A percentile compares a stretch with the other conserved stretches of the same genome.
These are phyloP conservation scores for Chondrostereum purpureum DNA, from an alignment of 1,284 basidiomycete genomes.

Conservation along the genomic window DNA sequence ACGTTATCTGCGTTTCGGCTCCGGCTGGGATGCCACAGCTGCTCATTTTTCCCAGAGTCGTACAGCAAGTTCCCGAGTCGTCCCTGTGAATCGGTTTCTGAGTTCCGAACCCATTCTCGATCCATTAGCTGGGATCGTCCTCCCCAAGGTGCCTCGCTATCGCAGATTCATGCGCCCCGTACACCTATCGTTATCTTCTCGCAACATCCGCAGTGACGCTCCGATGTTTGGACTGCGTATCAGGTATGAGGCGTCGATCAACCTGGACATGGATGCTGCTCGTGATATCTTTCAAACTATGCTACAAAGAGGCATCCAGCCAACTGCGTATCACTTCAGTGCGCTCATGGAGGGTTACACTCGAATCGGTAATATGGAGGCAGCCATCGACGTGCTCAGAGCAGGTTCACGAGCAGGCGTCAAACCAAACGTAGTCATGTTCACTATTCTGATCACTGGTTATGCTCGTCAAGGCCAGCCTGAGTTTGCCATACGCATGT, in stretches of 20 bases:
- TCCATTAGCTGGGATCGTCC: constrained; percentile 41
- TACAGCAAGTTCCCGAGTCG: constrained; percentile 9
- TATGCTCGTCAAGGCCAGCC: constrained; percentile 56
- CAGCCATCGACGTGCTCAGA: constrained; percentile 46
- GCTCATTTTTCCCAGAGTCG: constrained; percentile 30
- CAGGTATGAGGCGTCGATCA: constrained; percentile 47
- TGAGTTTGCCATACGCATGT: constrained; percentile 42
- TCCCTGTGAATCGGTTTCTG: constrained; percentile 20
- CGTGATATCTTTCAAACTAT: constrained; percentile 47
- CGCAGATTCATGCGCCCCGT: constrained; percentile 35
- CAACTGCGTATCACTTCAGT: constrained; percentile 61
- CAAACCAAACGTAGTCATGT: constrained; percentile 54
- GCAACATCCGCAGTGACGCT: constrained; percentile 46
- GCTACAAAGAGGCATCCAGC: constrained; percentile 56
- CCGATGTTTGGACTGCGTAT: constrained; percentile 56
- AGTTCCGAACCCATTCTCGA: constrained; percentile 30
- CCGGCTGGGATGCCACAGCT: constrained; percentile 45
- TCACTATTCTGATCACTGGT: constrained; percentile 66
- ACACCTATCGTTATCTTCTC: constrained; percentile 37
- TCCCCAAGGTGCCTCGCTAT: constrained; percentile 27
- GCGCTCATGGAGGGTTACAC: constrained; percentile 66
- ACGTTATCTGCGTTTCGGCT: constrained; percentile 33
- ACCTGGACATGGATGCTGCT: constrained; percentile 44
- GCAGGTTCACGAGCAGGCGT: constrained; percentile 43
- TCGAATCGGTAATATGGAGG: constrained; percentile 43